These are phyloP conservation scores for Aspergillus steynii DNA, from an alignment of 495 filamentous ascomycete genomes.

Conservation along the genomic window DNA sequence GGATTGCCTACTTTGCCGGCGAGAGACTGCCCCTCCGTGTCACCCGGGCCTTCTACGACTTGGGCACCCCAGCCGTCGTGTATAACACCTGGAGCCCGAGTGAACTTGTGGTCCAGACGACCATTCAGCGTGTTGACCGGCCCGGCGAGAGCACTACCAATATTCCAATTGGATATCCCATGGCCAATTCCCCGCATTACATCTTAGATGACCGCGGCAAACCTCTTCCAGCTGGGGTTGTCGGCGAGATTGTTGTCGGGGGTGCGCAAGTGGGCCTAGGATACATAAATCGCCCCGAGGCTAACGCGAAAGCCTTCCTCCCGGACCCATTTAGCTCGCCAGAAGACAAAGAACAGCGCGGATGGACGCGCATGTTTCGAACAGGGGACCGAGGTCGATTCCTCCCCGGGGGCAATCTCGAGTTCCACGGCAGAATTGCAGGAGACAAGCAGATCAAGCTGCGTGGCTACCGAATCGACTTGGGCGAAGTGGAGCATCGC, in stretches of 20 bases:
- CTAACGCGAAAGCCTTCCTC: neutral
- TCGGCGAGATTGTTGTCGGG: neutral
- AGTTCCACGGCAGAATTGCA: neutral
- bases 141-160: neutral
- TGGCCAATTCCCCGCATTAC: neutral
- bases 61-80: constrained; percentile 18
- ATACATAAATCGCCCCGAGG: neutral
- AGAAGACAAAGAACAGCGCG: neutral
- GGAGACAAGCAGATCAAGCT: neutral
- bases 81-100: constrained; percentile 26
- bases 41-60: constrained; percentile 20
- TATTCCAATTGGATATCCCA: neutral
- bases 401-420: neutral
- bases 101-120: constrained; percentile 26
- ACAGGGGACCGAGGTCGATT: neutral
- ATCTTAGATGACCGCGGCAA: neutral
- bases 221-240: neutral
- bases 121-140: neutral
- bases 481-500: neutral
- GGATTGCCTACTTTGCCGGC: constrained; percentile 23
- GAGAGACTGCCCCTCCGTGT: constrained; percentile 26
- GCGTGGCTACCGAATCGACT: neutral
- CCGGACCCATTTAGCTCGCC: neutral
- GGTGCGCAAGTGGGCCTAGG: neutral
- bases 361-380: neutral